These are phyloP conservation scores for Lachnellula suecica DNA, from an alignment of 2,329 filamentous ascomycete species.

Conservation along the genomic window DNA sequence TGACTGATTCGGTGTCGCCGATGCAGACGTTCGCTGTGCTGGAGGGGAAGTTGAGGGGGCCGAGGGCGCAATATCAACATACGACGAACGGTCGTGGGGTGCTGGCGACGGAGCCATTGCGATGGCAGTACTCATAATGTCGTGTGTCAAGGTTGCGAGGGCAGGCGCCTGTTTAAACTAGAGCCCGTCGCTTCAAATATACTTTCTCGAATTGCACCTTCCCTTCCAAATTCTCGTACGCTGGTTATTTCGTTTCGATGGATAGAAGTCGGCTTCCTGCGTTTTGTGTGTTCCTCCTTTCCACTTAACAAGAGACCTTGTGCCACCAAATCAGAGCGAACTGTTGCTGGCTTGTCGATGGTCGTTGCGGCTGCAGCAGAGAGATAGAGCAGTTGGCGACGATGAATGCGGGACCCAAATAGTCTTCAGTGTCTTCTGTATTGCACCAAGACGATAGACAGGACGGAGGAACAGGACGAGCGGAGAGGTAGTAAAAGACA, in stretches of 20 bases:
- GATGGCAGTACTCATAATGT: constrained; percentile 65
- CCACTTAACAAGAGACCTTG: constrained; percentile 26
- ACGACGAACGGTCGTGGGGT: constrained; percentile 63
- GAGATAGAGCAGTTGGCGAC: background rate
- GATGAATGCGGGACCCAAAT: no score
- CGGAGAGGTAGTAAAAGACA: constrained; percentile 3
- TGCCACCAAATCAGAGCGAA: constrained; percentile 28
- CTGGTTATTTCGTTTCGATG: constrained; percentile 9
- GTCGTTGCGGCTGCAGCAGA: constrained; percentile 14
- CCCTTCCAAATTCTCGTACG: constrained; percentile 10
- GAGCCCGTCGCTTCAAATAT: constrained; percentile 6
- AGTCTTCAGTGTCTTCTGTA: no score
- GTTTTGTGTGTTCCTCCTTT: constrained; percentile 25
- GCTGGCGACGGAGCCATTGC: constrained; percentile 69
- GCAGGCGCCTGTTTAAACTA: background rate
- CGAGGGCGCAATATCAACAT: constrained; percentile 47
- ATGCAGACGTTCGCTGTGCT: constrained; percentile 28
- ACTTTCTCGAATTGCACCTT: constrained; percentile 3
- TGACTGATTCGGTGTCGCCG: constrained; percentile 43
- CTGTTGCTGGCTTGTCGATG: constrained; percentile 20
- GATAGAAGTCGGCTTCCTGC: constrained; percentile 18
- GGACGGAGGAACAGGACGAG: constrained; percentile 28
- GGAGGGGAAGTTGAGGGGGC: constrained; percentile 29
- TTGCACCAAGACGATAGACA: constrained; percentile 11
- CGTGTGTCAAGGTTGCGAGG: constrained; percentile 4